Base-by-base conservation (phyloP, 2,329 filamentous ascomycete species). In the Paecilomyces variotii region DNA sequence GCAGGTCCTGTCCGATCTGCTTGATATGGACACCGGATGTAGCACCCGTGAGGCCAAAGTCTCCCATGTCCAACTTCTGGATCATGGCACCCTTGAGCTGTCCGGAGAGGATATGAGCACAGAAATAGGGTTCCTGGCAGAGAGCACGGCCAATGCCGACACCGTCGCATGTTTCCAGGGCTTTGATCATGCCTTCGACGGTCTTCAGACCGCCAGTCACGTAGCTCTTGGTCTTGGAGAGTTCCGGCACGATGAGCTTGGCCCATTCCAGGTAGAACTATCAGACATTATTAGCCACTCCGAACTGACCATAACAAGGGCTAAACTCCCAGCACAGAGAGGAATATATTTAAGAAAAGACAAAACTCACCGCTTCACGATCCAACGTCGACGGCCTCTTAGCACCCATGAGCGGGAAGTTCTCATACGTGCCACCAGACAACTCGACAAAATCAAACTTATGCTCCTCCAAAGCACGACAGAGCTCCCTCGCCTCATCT, bases 201-300 rank as follows among this genome's bases (percentile, higher is more conserved):
- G 80, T 80, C 57, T 80, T 78, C 61, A 87, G 73, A 0, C 84
- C 84, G 27, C 84, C 84, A 0, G 83, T 86, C 45, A 87, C 73
- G 62, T 84, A 87, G 0, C 75, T 78, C 66, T 79, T 83, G 0
- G 83, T 87, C 68, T 81, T 79, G 0, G 61, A 74, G 49, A 83
- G 68, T 9, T 68, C 70, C 32, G 80, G 69, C 26, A 79, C 71
- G 66, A 87, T 79, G 61, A 70, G 65, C 59, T 85, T 79, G 0
- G 84, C 84, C 60, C 84, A 84, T 3, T 85, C 82, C 52, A 84
- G 66, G 75, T 86, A 86, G 75, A 84, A 85, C 1, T 45, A n/a
- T 45, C 4, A 10, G 19, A 11, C 32, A 19, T 19, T 5, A 45
- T 45, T 45, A 45, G 12, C 12, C 12, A 24, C 14, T 5, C 6